phyloP scores from a whole-genome alignment of 2,329 filamentous ascomycete species.

The Penicillium sp. region DNA sequence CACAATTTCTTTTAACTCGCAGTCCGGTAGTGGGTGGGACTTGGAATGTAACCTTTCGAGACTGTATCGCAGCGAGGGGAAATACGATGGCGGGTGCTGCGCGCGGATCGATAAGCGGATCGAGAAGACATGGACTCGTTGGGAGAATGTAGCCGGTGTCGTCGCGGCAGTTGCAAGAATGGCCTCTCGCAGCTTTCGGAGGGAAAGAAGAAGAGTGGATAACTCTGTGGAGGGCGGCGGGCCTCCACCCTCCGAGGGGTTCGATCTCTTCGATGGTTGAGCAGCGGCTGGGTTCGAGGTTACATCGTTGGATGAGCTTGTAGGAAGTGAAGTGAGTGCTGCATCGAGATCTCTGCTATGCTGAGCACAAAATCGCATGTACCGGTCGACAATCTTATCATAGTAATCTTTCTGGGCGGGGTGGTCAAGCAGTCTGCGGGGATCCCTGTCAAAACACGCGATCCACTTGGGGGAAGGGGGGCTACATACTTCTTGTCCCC shows the following conservation, averaged over 20 bases:
- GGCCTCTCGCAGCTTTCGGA: constrained; percentile 90
- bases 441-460: constrained; percentile 32
- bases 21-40: constrained; percentile 66
- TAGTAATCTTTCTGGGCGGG: constrained; percentile 86
- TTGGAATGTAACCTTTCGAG: constrained; percentile 70
- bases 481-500: constrained; percentile 81
- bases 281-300: constrained; percentile 45
- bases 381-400: constrained; percentile 82
- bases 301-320: constrained; percentile 42
- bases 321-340: constrained; percentile 70
- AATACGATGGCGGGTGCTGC: constrained; percentile 84
- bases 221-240: constrained; percentile 65
- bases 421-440: constrained; percentile 67
- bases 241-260: constrained; percentile 29
- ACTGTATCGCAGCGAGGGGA: constrained; percentile 81
- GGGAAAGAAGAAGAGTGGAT: constrained; percentile 75
- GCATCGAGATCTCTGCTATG: constrained; percentile 73
- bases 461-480: neutral
- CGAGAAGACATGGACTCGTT: constrained; percentile 90
- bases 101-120: constrained; percentile 82
- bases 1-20: constrained; percentile 78
- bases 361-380: constrained; percentile 84
- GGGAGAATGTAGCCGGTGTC: constrained; percentile 77
- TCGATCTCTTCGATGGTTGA: constrained; percentile 24
- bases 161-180: constrained; percentile 73